A percentile compares a stretch with the other conserved stretches of the same genome.
phyloP scores from a whole-genome alignment of 805 yeast species.

The Jamesozyma spencerorum region DNA sequence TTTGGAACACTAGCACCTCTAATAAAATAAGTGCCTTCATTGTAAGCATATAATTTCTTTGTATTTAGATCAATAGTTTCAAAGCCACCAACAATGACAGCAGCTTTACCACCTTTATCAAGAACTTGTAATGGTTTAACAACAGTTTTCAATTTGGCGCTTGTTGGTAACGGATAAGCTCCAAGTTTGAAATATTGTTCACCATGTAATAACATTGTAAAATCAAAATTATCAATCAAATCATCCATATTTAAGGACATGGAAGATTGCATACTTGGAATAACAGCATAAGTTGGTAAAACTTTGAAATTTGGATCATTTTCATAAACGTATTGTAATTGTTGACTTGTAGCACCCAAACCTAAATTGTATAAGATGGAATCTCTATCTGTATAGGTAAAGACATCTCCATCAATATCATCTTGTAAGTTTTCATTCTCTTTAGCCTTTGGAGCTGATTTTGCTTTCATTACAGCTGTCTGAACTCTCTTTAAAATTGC shows the following conservation, averaged over 20 bases:
- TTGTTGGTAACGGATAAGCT: conserved; percentile 68
- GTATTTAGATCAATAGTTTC: conserved; percentile 58
- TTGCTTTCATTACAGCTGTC: conserved; percentile 23
- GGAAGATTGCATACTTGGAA: conserved; percentile 65
- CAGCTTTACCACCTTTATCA: conserved; percentile 81
- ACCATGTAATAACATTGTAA: conserved; percentile 84
- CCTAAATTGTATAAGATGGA: conserved; percentile 81
- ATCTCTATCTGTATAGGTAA: conserved; percentile 55
- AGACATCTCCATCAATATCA: conserved; percentile 25
- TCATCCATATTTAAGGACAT: conserved; percentile 49
- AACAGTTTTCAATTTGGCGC: conserved; percentile 52
- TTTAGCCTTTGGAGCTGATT: neutral
- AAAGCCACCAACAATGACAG: conserved; percentile 61
- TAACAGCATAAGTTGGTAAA: conserved; percentile 82
- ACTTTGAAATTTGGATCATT: conserved; percentile 69
- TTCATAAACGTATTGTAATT: conserved; percentile 74
- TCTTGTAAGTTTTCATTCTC: conserved; percentile 32
- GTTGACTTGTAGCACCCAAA: conserved; percentile 72
- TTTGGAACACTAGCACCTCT: conserved; percentile 56
- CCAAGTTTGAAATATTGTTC: conserved; percentile 80
- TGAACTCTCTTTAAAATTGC: conserved; percentile 60
- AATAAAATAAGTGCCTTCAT: conserved; percentile 77
- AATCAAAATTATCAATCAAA: conserved; percentile 74
- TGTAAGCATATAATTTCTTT: conserved; percentile 64
- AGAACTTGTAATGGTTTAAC: conserved; percentile 62